Conservation (phyloP, 2,329 filamentous ascomycete genomes). For the Ilyonectria sp. region DNA sequence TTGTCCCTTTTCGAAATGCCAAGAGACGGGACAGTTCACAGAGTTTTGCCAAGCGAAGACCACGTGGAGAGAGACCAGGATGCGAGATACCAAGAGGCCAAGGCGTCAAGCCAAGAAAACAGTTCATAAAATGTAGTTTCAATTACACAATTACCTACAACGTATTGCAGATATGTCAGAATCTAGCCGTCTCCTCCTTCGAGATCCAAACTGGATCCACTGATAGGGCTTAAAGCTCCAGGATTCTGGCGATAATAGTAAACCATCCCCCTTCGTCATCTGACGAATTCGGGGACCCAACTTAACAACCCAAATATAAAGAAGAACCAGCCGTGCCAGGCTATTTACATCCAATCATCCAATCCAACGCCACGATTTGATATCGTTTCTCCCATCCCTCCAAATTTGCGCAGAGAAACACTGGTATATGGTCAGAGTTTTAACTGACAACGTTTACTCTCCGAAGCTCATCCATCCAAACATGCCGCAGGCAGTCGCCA, state of each 20-base stretch:
- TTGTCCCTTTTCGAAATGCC: background rate
- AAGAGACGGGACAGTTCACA: background rate
- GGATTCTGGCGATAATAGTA: constrained; percentile 7
- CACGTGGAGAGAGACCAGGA: constrained; percentile 6
- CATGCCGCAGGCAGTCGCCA: constrained; percentile 57
- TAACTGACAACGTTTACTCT: constrained; percentile 37
- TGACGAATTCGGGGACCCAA: constrained; percentile 17
- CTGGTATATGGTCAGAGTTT: constrained; percentile 23
- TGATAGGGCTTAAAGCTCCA: background rate
- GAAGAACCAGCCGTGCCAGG: constrained; percentile 41
- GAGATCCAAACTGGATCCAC: constrained; percentile 1
- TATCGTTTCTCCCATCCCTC: constrained; percentile 33
- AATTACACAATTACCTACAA: constrained; percentile 19
- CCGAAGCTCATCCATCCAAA: constrained; percentile 67
- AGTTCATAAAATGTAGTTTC: constrained; percentile 11
- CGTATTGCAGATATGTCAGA: constrained; percentile 5
- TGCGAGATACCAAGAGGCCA: constrained; percentile 2
- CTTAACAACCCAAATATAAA: constrained; percentile 30
- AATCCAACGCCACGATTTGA: constrained; percentile 44
- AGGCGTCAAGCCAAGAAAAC: constrained; percentile 2
- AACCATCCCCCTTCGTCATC: constrained; percentile 6
- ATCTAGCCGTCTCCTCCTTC: background rate
- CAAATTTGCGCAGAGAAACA: constrained; percentile 31
- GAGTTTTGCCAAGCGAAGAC: constrained; percentile 6
- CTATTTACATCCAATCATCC: constrained; percentile 40